Evolutionary conservation across 2,329 filamentous ascomycete genomes (phyloP).

Genomic region (Colletotrichum horii): DNA sequence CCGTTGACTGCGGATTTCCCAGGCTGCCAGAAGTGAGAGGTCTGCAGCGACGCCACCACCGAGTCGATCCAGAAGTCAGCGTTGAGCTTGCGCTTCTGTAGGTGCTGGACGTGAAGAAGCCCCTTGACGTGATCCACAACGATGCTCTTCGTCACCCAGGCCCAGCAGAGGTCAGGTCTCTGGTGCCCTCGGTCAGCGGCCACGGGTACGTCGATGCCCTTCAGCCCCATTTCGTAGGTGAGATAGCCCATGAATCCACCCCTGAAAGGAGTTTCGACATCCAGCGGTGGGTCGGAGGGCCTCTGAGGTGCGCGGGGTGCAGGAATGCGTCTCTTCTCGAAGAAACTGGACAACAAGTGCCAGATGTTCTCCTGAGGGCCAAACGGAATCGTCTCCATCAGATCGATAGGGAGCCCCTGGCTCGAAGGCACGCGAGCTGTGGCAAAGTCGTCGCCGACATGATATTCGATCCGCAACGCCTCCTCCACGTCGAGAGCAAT

Average conservation of each 20-base stretch:
- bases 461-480: slow-evolving; percentile 63
- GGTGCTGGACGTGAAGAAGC: slow-evolving; percentile 70
- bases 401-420: slow-evolving; percentile 17
- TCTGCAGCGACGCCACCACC: slow-evolving; percentile 32
- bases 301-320: neutral
- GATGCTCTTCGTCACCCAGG: slow-evolving; percentile 78
- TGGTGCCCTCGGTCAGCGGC: slow-evolving; percentile 38
- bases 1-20: slow-evolving; percentile 1
- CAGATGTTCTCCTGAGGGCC: slow-evolving; percentile 44
- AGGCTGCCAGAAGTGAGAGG: slow-evolving; percentile 36
- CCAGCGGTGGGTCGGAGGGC: neutral
- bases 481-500: slow-evolving; percentile 69
- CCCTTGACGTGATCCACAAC: slow-evolving; percentile 75
- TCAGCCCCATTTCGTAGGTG: slow-evolving; percentile 82
- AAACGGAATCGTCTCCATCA: slow-evolving; percentile 32
- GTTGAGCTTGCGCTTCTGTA: slow-evolving; percentile 38
- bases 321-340: slow-evolving; percentile 31
- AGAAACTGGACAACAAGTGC: slow-evolving; percentile 55
- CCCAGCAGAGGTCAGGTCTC: slow-evolving; percentile 75
- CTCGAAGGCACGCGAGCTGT: slow-evolving; percentile 30
- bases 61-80: slow-evolving; percentile 35
- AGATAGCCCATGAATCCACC: slow-evolving; percentile 86
- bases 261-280: slow-evolving; percentile 63
- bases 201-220: slow-evolving; percentile 56
- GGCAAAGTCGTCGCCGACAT: slow-evolving; percentile 49